Base-by-base conservation (phyloP, 352 stramenopile species). In the Elongisporangium anandrum region DNA sequence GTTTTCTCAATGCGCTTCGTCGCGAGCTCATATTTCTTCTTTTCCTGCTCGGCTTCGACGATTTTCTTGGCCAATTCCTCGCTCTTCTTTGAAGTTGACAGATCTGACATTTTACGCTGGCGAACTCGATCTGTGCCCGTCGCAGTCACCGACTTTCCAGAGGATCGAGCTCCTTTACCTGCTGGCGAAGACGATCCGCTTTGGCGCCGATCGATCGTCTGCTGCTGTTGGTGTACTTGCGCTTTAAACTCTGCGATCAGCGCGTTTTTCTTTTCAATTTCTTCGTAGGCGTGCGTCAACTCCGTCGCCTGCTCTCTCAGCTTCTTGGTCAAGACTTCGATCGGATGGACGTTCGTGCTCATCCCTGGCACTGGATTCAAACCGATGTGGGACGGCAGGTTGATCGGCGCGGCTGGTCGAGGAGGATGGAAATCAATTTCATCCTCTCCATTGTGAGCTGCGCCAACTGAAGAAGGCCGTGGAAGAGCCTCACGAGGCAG, bases 251-350 rank as follows among this genome's bases (percentile, higher is more conserved):
- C 57, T 4, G 75, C 56, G 12, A 93, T 64, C 19, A 70, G 52
- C 4, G 77, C 49, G 17, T 77, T 75, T 56, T 89, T 86, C 22
- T 73, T 69, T 57, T 82, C 81, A 16, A 93, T 68, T 52, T 87
- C 63, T 57, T 93, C 81, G 54, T 93, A 89, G 56, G 90, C 69
- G 3, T 74, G 59, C 0, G 79, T 90, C 51, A 93, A 73, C 63
- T 93, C 84, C 52, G 68, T 66, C 10, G 81, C 84, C 48, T 93
- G 84, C 22, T 85, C 71, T 0, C 84, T 69, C 29, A 93, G 66
- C 59, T 92, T 93, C 64, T 88, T 90, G 8, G 83, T 75, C 9
- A 93, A 58, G 3, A 72, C 81, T 39, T 90, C 82, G 19, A 90
- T 76, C 10, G 81, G 81, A 57, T 86, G 69, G 4, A 74, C 60